phyloP scores from a whole-genome alignment of 495 filamentous ascomycete species.

The Talaromyces thailandensis region DNA sequence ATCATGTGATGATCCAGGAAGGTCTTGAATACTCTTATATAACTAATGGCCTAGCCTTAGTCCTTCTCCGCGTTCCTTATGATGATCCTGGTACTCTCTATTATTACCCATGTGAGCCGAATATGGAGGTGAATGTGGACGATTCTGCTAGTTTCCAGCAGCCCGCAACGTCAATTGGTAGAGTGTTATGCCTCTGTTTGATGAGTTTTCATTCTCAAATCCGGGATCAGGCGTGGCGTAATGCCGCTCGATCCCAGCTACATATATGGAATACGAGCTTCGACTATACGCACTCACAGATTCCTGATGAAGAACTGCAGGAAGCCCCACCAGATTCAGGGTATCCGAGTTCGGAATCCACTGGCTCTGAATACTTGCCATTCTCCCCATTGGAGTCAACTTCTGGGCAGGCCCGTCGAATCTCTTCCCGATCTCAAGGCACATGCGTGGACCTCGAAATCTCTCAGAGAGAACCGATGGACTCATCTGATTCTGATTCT shows the following conservation, averaged over 20 bases:
- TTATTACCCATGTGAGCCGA: constrained; percentile 28
- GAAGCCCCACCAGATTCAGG: constrained; percentile 10
- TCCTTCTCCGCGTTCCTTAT: background rate
- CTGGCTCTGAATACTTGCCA: constrained; percentile 5
- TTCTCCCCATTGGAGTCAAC: constrained; percentile 5
- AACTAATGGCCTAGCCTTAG: no score
- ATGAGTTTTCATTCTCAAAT: constrained; percentile 16
- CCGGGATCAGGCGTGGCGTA: constrained; percentile 23
- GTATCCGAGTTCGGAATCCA: constrained; percentile 11
- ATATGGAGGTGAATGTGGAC: constrained; percentile 16
- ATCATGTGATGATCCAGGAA: no score
- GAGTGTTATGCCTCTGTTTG: constrained; percentile 19
- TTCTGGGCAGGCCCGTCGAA: constrained; percentile 11
- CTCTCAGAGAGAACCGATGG: constrained; percentile 4
- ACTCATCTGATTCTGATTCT: constrained; percentile 12
- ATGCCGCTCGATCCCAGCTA: constrained; percentile 11
- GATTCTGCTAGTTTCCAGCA: background rate
- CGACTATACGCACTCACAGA: constrained; percentile 13
- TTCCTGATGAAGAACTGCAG: constrained; percentile 13
- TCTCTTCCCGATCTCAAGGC: constrained; percentile 14
- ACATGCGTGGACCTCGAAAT: constrained; percentile 9
- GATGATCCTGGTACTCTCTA: constrained; percentile 26
- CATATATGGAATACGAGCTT: constrained; percentile 17
- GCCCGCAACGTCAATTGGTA: constrained; percentile 13
- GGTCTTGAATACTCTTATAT: no score